phyloP scores from a whole-genome alignment of 73 alveolate species.

The Paramecium octaurelia region DNA sequence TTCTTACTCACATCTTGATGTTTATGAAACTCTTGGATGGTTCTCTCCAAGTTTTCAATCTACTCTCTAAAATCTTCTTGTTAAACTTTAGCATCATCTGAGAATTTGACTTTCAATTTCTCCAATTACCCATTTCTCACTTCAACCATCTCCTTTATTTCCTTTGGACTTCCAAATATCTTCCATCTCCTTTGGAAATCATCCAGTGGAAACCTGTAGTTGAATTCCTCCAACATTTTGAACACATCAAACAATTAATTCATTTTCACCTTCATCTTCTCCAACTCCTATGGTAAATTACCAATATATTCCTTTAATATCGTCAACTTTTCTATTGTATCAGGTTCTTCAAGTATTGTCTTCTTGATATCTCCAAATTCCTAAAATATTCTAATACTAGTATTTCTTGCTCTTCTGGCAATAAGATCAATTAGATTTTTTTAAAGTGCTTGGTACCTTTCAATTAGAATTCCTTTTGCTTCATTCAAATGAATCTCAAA shows the following conservation, averaged over 20 bases:
- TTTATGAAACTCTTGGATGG: slow-evolving; percentile 52
- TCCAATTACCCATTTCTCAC: slow-evolving; percentile 90
- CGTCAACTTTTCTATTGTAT: slow-evolving; percentile 93
- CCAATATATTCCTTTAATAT: slow-evolving; percentile 90
- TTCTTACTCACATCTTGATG: slow-evolving; percentile 48
- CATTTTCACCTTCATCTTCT: slow-evolving; percentile 87
- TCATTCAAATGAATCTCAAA: slow-evolving; percentile 96
- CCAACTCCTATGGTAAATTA: slow-evolving; percentile 90
- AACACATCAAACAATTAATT: slow-evolving; percentile 84
- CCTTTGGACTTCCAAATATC: slow-evolving; percentile 95
- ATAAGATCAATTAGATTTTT: slow-evolving; percentile 93
- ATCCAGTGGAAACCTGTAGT: slow-evolving; percentile 87
- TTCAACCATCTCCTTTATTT: slow-evolving; percentile 83
- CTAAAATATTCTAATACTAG: slow-evolving; percentile 82
- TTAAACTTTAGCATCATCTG: slow-evolving; percentile 73
- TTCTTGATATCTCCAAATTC: slow-evolving; percentile 95
- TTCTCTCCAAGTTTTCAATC: slow-evolving; percentile 54
- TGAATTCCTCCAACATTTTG: slow-evolving; percentile 92
- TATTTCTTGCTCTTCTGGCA: slow-evolving; percentile 95
- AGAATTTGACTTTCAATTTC: slow-evolving; percentile 89
- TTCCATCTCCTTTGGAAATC: slow-evolving; percentile 96
- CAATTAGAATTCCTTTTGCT: slow-evolving; percentile 89
- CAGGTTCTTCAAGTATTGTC: slow-evolving; percentile 90
- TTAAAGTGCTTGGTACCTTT: slow-evolving; percentile 85
- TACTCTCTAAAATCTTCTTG: slow-evolving; percentile 55